These are phyloP conservation scores for Postia placenta DNA, from an alignment of 768 basidiomycete genomes.

Conservation along the genomic window DNA sequence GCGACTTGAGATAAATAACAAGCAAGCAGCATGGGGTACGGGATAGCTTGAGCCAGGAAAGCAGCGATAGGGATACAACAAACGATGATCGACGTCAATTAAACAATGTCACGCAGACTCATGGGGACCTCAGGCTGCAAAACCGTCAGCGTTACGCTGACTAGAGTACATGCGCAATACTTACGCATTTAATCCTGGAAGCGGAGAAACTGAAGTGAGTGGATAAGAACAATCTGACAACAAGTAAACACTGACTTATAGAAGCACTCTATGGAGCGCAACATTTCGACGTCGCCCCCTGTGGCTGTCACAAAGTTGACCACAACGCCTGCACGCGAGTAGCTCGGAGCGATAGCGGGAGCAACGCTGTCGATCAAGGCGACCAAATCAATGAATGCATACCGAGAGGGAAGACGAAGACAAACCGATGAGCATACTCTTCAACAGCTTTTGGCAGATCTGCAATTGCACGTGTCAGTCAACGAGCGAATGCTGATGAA, in stretches of 20 bases:
- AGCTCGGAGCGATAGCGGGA: slow-evolving; percentile 79
- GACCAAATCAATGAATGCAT: slow-evolving; percentile 4
- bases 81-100: slow-evolving; percentile 39
- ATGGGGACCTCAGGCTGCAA: slow-evolving; percentile 83
- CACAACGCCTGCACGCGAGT: slow-evolving; percentile 84
- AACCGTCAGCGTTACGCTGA: slow-evolving; percentile 20
- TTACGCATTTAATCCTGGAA: slow-evolving; percentile 67
- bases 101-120: slow-evolving; percentile 86
- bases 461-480: slow-evolving; percentile 21
- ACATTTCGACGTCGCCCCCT: slow-evolving; percentile 97
- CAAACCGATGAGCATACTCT: slow-evolving; percentile 92
- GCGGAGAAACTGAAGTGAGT: slow-evolving; percentile 1
- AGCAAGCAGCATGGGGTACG: slow-evolving; percentile 29
- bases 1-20: slow-evolving; percentile 44
- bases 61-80: slow-evolving; percentile 77
- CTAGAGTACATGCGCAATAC: slow-evolving; percentile 22
- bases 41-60: slow-evolving; percentile 27
- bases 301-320: slow-evolving; percentile 97
- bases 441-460: slow-evolving; percentile 94
- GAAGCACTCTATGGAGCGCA: slow-evolving; percentile 97
- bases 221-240: no score
- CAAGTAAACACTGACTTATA: slow-evolving; percentile 64
- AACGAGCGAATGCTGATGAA: slow-evolving; percentile 9
- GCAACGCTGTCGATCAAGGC: slow-evolving; percentile 52
- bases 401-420: background rate